Conservation (phyloP, 352 stramenopile species). For the Globisporangium perplexum region DNA sequence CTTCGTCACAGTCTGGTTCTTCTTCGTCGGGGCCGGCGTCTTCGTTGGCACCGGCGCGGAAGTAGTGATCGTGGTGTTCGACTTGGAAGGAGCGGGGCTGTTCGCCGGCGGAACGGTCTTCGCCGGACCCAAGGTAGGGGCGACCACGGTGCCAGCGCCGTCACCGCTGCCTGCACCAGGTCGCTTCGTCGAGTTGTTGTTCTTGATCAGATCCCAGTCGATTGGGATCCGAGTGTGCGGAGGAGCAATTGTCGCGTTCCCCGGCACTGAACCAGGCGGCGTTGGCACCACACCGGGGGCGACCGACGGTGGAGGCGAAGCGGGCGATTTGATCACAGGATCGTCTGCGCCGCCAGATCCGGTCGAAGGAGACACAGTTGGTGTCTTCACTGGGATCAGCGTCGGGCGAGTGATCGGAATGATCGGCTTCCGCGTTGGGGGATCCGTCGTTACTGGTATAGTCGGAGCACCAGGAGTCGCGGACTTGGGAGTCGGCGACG, state of each 20-base stretch:
- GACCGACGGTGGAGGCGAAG: too few species aligned
- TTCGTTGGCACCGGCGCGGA: background rate
- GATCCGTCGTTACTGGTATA: background rate
- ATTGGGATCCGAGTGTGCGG: too few species aligned
- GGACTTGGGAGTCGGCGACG: background rate
- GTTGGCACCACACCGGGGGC: too few species aligned
- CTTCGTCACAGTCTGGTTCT: constrained; percentile 7
- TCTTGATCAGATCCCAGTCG: too few species aligned
- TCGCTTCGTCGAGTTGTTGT: too few species aligned
- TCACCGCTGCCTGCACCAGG: background rate
- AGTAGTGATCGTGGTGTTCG: background rate
- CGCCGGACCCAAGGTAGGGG: constrained; percentile 2
- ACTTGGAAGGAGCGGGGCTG: background rate
- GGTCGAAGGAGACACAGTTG: too few species aligned
- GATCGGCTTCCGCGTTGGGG: background rate
- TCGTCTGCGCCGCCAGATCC: too few species aligned
- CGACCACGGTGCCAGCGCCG: constrained; percentile 2
- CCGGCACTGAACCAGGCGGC: too few species aligned
- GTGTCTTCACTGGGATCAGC: background rate
- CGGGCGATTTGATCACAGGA: too few species aligned
- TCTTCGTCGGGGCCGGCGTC: constrained; percentile 3
- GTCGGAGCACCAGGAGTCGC: background rate
- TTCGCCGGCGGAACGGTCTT: background rate
- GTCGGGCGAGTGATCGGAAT: background rate
- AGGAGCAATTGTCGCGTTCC: too few species aligned